Percentiles rank a stretch among this genome's conserved stretches.
phyloP scores from a whole-genome alignment of 805 yeast species.

The Candida ulmi region DNA sequence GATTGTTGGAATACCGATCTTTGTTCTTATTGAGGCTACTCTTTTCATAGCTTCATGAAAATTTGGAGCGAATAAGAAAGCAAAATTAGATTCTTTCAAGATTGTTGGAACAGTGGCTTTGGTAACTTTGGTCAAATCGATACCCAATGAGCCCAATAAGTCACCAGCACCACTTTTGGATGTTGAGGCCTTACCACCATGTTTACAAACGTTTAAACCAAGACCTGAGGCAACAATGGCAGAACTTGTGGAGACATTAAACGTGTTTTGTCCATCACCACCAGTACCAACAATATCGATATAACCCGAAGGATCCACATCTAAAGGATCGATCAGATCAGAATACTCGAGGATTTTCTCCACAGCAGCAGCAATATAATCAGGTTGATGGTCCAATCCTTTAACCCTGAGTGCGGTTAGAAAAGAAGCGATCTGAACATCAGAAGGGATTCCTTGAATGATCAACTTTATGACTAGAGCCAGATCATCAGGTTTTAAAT shows the following conservation, averaged over 20 bases:
- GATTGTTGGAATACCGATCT: conserved; percentile 85
- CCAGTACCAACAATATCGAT: conserved; percentile 98
- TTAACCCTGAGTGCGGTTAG: conserved; percentile 69
- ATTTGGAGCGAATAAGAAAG: conserved; percentile 87
- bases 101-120: conserved; percentile 54
- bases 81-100: conserved; percentile 41
- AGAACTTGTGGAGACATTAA: conserved; percentile 91
- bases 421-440: conserved; percentile 72
- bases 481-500: conserved; percentile 59
- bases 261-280: conserved; percentile 97
- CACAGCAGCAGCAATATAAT: conserved; percentile 82
- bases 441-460: conserved; percentile 54
- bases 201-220: conserved; percentile 76
- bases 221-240: conserved; percentile 95
- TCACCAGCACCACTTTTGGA: conserved; percentile 94
- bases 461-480: conserved; percentile 55
- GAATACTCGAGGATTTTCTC: conserved; percentile 64
- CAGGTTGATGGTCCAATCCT: conserved; percentile 77
- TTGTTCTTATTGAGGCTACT: conserved; percentile 72
- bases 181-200: conserved; percentile 96
- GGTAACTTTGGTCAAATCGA: conserved; percentile 69
- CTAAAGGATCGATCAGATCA: conserved; percentile 39
- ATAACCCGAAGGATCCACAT: conserved; percentile 45
- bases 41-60: conserved; percentile 89
- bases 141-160: conserved; percentile 72